A percentile compares a stretch with the other conserved stretches of the same genome.
Conservation (phyloP, 2,329 filamentous ascomycete genomes). For the Xylariaceae sp. region DNA sequence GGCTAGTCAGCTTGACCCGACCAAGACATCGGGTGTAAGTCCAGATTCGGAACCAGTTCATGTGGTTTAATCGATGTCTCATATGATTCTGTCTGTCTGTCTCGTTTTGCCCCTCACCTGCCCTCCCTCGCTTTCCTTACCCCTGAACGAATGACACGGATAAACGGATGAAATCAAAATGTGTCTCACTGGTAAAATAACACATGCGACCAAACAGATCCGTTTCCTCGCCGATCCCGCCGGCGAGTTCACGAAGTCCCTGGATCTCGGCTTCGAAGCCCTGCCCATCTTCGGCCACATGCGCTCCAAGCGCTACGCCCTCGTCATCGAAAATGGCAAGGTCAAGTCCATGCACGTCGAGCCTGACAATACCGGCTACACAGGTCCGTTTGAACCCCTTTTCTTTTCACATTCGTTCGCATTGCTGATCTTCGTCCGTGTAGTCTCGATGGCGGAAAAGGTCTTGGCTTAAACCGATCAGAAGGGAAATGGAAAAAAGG, state of each 20-base stretch:
- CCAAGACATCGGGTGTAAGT: slow-evolving; percentile 68
- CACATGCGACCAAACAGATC: slow-evolving; percentile 48
- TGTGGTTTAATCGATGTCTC: neutral
- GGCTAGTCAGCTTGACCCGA: slow-evolving; percentile 71
- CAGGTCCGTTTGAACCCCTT: slow-evolving; percentile 48
- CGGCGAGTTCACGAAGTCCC: slow-evolving; percentile 72
- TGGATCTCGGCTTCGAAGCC: slow-evolving; percentile 79
- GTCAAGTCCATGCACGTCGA: slow-evolving; percentile 78
- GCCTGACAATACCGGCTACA: slow-evolving; percentile 79
- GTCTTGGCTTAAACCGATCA: slow-evolving; percentile 36
- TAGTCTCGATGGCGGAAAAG: slow-evolving; percentile 49
- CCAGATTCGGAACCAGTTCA: neutral
- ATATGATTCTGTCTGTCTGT: no score
- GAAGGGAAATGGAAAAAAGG: neutral
- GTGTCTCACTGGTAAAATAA: neutral
- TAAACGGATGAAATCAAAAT: neutral
- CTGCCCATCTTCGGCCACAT: slow-evolving; percentile 73
- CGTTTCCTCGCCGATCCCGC: slow-evolving; percentile 83
- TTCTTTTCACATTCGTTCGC: neutral
- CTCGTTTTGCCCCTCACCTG: no score
- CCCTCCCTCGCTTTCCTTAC: no score
- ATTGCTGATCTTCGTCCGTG: slow-evolving; percentile 4
- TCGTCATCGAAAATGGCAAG: slow-evolving; percentile 78
- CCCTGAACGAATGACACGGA: neutral
- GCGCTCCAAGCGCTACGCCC: slow-evolving; percentile 82